Conservation (phyloP, 164 flowering plant species). For the Annona cherimola region DNA sequence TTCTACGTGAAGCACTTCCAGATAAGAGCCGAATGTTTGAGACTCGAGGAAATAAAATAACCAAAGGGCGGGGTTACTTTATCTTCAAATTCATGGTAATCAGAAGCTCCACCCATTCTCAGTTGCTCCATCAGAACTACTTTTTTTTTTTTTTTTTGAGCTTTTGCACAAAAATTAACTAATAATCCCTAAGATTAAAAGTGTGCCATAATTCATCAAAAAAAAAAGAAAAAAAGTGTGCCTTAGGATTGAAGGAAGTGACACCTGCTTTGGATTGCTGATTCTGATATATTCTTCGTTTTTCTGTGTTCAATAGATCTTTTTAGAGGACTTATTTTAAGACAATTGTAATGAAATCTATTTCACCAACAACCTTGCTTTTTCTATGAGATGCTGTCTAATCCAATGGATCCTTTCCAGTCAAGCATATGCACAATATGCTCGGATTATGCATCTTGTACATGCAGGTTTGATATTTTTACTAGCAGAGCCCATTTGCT, state of each 20-base stretch:
- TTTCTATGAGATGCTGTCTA: background rate
- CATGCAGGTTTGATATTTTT: background rate
- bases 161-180: background rate
- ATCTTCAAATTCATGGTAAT: constrained; percentile 76
- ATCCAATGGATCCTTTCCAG: background rate
- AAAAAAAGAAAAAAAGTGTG: no score
- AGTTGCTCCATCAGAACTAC: background rate
- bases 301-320: no score
- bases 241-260: background rate
- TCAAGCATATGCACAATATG: background rate
- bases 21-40: constrained; percentile 81
- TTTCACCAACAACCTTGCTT: background rate
- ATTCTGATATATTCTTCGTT: background rate
- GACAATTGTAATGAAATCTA: background rate
- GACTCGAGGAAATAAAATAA: constrained; percentile 69
- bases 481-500: no score
- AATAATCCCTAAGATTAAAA: background rate
- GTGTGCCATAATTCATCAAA: no score
- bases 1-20: constrained; percentile 64
- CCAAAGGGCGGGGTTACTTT: constrained; percentile 83
- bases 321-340: no score
- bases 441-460: background rate
- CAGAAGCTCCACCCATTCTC: background rate
- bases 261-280: background rate
- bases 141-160: no score